Percentiles rank a stretch among this genome's conserved stretches.
These are phyloP conservation scores for Rickenella mellea DNA, from an alignment of 768 basidiomycete species.

Conservation along the genomic window DNA sequence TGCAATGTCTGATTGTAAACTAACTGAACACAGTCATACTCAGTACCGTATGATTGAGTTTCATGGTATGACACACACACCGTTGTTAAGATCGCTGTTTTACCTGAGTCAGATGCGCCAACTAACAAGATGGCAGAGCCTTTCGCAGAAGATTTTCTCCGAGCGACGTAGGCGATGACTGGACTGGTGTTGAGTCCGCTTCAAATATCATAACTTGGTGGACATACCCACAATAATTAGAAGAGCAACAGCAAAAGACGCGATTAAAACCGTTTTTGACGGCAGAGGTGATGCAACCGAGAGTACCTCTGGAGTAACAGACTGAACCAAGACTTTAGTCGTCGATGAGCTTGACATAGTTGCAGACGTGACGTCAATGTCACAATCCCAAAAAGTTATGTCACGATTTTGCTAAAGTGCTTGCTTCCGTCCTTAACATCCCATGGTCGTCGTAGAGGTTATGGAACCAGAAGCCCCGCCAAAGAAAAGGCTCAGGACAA, in stretches of 20 bases:
- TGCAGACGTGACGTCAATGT: too few species aligned
- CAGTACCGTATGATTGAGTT: constrained; percentile 4
- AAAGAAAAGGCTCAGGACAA: neutral
- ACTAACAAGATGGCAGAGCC: constrained; percentile 66
- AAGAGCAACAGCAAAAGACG: constrained; percentile 35
- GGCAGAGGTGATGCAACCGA: too few species aligned
- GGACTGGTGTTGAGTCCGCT: constrained; percentile 10
- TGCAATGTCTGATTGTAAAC: constrained; percentile 52
- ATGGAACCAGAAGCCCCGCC: too few species aligned
- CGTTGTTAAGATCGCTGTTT: constrained; percentile 67
- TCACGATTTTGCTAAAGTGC: too few species aligned
- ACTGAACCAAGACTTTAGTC: too few species aligned
- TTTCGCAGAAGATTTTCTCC: constrained; percentile 32
- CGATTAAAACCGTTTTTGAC: constrained; percentile 27
- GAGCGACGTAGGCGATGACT: constrained; percentile 37
- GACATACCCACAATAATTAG: constrained; percentile 32
- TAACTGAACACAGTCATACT: constrained; percentile 33
- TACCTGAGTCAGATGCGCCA: constrained; percentile 69
- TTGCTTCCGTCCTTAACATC: too few species aligned
- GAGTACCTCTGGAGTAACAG: too few species aligned
- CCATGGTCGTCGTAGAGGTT: too few species aligned
- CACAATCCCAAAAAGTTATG: too few species aligned
- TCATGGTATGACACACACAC: constrained; percentile 32
- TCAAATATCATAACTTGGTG: constrained; percentile 6
- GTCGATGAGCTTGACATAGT: too few species aligned